A percentile compares a stretch with the other conserved stretches of the same genome.
Evolutionary conservation across 148 eudicot genomes (phyloP).

Genomic region (Cornus kousa): DNA sequence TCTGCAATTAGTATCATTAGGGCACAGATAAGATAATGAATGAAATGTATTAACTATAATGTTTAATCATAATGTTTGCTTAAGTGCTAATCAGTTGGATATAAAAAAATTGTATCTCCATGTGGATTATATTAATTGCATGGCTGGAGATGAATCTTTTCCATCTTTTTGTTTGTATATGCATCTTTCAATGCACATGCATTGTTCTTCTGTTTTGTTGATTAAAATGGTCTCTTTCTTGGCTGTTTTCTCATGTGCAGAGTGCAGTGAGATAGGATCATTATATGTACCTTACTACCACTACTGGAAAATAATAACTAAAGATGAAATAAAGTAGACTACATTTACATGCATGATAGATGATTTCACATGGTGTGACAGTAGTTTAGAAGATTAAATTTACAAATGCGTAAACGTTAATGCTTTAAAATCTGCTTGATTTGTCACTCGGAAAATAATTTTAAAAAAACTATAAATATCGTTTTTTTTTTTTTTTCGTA

Average conservation of each 20-base stretch:
- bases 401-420: too few species aligned
- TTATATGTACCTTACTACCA: not conserved
- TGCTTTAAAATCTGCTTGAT: too few species aligned
- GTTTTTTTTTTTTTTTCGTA: too few species aligned
- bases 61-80: not conserved
- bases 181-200: constrained; percentile 9
- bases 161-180: not conserved
- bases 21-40: too few species aligned
- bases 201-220: constrained; percentile 4
- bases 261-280: not conserved
- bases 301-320: too few species aligned
- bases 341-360: not conserved
- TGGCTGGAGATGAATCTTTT: constrained; percentile 2
- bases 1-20: constrained; percentile 5
- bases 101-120: too few species aligned
- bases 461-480: too few species aligned
- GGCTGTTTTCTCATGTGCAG: constrained; percentile 3
- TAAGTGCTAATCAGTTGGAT: not conserved
- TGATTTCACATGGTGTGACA: not conserved
- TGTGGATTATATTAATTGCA: not conserved
- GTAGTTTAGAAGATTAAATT: not conserved
- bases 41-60: too few species aligned
- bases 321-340: not conserved
- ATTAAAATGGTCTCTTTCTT: constrained; percentile 4
- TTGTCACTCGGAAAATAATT: too few species aligned